These are phyloP conservation scores for Penicillium samsonianum DNA, from an alignment of 495 filamentous ascomycete genomes.

Conservation along the genomic window DNA sequence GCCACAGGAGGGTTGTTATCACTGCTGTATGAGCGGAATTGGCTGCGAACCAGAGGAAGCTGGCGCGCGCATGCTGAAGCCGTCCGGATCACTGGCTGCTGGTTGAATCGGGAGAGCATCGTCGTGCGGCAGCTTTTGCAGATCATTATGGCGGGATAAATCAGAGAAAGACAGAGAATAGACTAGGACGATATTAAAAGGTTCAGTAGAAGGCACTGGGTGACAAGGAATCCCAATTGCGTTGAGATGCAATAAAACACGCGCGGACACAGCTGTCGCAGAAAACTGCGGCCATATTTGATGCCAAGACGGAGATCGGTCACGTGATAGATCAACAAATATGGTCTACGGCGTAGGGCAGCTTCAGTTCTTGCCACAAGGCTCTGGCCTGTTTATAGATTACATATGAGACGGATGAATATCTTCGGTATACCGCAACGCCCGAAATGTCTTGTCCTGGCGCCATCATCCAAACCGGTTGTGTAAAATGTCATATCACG, in stretches of 20 bases:
- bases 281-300: conserved; percentile 48
- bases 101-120: conserved; percentile 43
- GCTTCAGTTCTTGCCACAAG: neutral
- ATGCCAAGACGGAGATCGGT: conserved; percentile 44
- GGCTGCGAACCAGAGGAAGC: conserved; percentile 35
- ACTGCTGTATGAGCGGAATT: conserved; percentile 43
- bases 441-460: neutral
- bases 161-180: neutral
- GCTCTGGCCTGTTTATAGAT: neutral
- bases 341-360: neutral
- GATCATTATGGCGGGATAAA: conserved; percentile 39
- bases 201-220: neutral
- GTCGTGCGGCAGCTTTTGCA: conserved; percentile 50
- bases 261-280: conserved; percentile 25
- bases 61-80: conserved; percentile 34
- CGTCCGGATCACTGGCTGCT: conserved; percentile 35
- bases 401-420: neutral
- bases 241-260: conserved; percentile 15
- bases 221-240: neutral
- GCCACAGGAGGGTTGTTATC: conserved; percentile 44
- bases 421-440: neutral
- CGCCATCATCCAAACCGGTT: neutral
- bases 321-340: conserved; percentile 28
- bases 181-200: too few relatives aligned
- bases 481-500: neutral